phyloP scores from a whole-genome alignment of 306 rosid genomes.

The Luffa aegyptiaca region DNA sequence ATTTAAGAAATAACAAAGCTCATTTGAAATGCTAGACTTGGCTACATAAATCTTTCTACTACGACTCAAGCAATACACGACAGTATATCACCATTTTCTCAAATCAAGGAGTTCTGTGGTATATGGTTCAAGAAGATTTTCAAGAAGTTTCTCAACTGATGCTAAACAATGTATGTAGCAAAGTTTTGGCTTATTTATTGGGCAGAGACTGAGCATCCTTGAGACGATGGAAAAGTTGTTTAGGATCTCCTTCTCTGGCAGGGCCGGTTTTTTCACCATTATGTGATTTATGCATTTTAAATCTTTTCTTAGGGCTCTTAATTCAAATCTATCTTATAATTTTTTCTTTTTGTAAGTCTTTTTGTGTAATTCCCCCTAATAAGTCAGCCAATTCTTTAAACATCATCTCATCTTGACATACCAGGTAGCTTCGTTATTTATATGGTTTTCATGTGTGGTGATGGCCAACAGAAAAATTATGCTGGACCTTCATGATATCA shows the following conservation, averaged over 20 bases:
- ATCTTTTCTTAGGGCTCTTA: neutral
- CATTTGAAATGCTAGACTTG: neutral
- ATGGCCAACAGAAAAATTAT: neutral
- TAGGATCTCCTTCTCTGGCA: too few species aligned
- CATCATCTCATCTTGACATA: neutral
- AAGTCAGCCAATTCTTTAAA: neutral
- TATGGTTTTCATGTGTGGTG: neutral
- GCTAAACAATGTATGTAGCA: neutral
- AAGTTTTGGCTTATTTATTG: neutral
- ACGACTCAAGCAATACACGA: neutral
- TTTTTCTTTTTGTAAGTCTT: too few species aligned
- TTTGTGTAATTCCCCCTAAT: neutral
- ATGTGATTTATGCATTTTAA: neutral
- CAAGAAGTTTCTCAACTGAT: neutral
- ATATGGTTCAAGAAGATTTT: neutral
- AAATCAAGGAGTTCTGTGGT: neutral
- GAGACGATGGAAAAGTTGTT: too few species aligned
- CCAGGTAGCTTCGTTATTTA: neutral
- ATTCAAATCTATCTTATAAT: neutral
- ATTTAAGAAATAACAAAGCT: neutral
- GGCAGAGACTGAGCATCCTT: neutral
- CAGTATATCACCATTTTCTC: neutral
- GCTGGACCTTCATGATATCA: neutral
- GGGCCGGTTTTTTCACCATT: too few species aligned
- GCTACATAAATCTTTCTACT: neutral